Conservation (phyloP, 106 monocot genomes). For the Agapanthus africanus region DNA sequence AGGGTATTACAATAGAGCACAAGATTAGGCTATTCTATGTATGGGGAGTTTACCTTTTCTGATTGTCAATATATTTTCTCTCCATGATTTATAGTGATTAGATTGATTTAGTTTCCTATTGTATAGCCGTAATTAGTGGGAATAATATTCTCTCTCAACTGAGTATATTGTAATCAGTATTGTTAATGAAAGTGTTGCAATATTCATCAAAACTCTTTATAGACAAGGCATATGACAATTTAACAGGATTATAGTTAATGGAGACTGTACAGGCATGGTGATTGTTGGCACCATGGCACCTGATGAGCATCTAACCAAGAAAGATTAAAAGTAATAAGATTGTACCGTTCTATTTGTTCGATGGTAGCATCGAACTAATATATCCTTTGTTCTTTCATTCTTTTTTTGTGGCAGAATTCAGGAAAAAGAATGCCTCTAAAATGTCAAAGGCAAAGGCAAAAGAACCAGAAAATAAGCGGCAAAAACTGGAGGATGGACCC, state of each 20-base stretch:
- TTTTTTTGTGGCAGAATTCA: constrained; percentile 25
- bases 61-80: no score
- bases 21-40: no score
- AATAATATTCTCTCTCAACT: no score
- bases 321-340: not conserved
- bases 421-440: constrained; percentile 31
- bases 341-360: not conserved
- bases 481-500: constrained; percentile 16
- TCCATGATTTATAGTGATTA: no score
- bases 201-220: no score
- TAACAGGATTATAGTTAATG: not conserved
- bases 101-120: no score
- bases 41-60: no score
- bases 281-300: not conserved
- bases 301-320: not conserved
- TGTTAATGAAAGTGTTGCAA: no score
- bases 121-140: no score
- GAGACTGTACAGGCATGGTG: not conserved
- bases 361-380: not conserved
- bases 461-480: constrained; percentile 19
- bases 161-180: no score
- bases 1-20: no score
- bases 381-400: not conserved
- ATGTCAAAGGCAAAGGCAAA: constrained; percentile 27
- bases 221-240: not conserved